Conservation (phyloP, 2,329 filamentous ascomycete genomes). For the Epichloe scottii region DNA sequence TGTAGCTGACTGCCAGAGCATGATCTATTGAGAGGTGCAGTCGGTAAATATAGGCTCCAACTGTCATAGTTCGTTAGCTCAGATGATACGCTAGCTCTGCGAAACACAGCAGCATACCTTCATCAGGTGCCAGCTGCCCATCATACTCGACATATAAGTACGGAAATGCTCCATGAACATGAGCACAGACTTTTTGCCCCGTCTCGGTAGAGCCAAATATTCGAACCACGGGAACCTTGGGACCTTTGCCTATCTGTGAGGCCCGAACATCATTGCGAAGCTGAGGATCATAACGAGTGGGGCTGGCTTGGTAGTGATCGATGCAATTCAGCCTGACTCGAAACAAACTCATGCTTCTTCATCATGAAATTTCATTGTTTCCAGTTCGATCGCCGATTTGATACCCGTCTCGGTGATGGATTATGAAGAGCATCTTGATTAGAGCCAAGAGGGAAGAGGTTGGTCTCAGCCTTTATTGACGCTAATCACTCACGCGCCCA, state of each 20-base stretch:
- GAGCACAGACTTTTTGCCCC: conserved; percentile 89
- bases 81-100: neutral
- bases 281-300: conserved; percentile 69
- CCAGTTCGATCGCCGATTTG: neutral
- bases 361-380: neutral
- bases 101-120: conserved; percentile 41
- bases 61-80: conserved; percentile 27
- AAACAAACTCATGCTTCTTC: conserved; percentile 50
- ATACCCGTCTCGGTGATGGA: neutral
- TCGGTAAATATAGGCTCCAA: conserved; percentile 61
- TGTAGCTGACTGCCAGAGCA: conserved; percentile 75
- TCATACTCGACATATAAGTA: conserved; percentile 88
- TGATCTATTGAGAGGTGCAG: conserved; percentile 84
- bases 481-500: neutral
- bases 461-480: neutral
- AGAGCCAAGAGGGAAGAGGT: neutral
- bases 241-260: conserved; percentile 47
- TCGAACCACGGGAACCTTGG: conserved; percentile 74
- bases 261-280: conserved; percentile 53
- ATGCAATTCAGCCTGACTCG: conserved; percentile 89
- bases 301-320: conserved; percentile 78
- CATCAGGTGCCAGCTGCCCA: conserved; percentile 51
- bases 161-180: conserved; percentile 90
- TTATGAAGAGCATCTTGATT: neutral
- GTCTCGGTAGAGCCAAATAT: conserved; percentile 89